Percentiles rank a stretch among this genome's conserved stretches.
Conservation (phyloP, 2,329 filamentous ascomycete genomes). For the Ophiognomonia clavigignenti-juglandacearum region DNA sequence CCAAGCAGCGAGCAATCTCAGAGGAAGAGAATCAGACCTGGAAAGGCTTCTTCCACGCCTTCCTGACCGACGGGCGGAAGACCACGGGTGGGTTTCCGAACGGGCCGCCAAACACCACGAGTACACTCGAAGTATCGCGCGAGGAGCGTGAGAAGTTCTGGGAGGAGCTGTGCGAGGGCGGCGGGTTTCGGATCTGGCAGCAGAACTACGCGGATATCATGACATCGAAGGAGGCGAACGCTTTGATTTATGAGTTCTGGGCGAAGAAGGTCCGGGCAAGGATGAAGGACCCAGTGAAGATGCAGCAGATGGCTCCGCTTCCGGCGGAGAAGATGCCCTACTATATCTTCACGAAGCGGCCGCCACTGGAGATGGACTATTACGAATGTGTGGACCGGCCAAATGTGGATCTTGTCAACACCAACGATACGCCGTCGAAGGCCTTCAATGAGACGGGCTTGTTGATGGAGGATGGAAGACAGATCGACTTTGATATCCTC, state of each 20-base stretch:
- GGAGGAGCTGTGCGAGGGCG: slow-evolving; percentile 38
- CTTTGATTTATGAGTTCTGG: slow-evolving; percentile 44
- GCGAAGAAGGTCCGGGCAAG: slow-evolving; percentile 36
- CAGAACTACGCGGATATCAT: slow-evolving; percentile 41
- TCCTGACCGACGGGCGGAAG: slow-evolving; percentile 40
- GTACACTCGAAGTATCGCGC: slow-evolving; percentile 28
- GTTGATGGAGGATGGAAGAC: slow-evolving; percentile 29
- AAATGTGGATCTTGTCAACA: slow-evolving; percentile 39
- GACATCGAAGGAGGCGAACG: slow-evolving; percentile 36
- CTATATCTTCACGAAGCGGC: slow-evolving; percentile 33
- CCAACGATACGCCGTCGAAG: slow-evolving; percentile 37
- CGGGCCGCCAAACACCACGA: slow-evolving; percentile 33
- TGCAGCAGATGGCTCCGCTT: slow-evolving; percentile 43
- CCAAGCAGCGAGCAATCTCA: slow-evolving; percentile 43
- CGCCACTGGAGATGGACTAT: slow-evolving; percentile 7
- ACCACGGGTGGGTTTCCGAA: slow-evolving; percentile 38
- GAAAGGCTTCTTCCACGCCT: slow-evolving; percentile 29
- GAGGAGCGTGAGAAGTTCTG: slow-evolving; percentile 39
- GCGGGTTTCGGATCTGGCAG: slow-evolving; percentile 43
- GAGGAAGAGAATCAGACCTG: slow-evolving; percentile 39
- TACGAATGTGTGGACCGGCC: slow-evolving; percentile 25
- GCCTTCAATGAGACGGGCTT: slow-evolving; percentile 35
- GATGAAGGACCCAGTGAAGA: slow-evolving; percentile 38
- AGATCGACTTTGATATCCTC: slow-evolving; percentile 31
- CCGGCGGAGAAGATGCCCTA: slow-evolving; percentile 41